Evolutionary conservation across 192 early-diverging fungal genomes (phyloP).

Genomic region (Coemansia sp.): DNA sequence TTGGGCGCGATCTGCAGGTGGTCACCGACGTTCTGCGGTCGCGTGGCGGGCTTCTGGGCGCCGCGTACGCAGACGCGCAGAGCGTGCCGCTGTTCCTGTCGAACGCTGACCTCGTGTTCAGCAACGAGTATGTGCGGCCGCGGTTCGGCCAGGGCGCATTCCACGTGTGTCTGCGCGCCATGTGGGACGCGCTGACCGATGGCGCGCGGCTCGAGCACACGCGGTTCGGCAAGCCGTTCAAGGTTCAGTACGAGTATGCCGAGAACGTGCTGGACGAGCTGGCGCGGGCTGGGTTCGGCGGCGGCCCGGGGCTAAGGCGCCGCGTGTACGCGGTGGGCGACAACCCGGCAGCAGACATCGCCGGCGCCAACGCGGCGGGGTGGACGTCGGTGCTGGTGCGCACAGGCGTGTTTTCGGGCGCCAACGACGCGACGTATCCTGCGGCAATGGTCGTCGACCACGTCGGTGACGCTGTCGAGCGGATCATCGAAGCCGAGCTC

Average conservation of each 20-base stretch:
- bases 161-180: slow-evolving; percentile 63
- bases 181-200: slow-evolving; percentile 58
- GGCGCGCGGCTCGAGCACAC: slow-evolving; percentile 57
- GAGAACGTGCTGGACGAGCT: slow-evolving; percentile 52
- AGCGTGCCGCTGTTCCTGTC: slow-evolving; percentile 77
- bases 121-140: slow-evolving; percentile 75
- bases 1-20: slow-evolving; percentile 85
- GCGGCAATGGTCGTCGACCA: slow-evolving; percentile 60
- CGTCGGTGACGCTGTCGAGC: slow-evolving; percentile 63
- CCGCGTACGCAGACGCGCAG: slow-evolving; percentile 51
- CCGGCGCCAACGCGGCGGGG: slow-evolving; percentile 68
- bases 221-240: slow-evolving; percentile 81
- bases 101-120: slow-evolving; percentile 75
- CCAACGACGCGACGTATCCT: slow-evolving; percentile 56
- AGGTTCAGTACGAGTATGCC: slow-evolving; percentile 71
- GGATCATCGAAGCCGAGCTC: slow-evolving; percentile 39
- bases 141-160: slow-evolving; percentile 85
- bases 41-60: slow-evolving; percentile 59
- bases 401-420: slow-evolving; percentile 64
- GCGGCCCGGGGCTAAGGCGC: neutral
- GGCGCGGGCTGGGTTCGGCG: neutral
- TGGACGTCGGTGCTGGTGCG: slow-evolving; percentile 72
- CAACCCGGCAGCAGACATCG: slow-evolving; percentile 71
- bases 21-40: slow-evolving; percentile 69
- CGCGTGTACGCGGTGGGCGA: slow-evolving; percentile 63